Percentiles rank a stretch among this genome's conserved stretches.
Conservation (phyloP, 495 filamentous ascomycete species). For the Oidiodendron maius region DNA sequence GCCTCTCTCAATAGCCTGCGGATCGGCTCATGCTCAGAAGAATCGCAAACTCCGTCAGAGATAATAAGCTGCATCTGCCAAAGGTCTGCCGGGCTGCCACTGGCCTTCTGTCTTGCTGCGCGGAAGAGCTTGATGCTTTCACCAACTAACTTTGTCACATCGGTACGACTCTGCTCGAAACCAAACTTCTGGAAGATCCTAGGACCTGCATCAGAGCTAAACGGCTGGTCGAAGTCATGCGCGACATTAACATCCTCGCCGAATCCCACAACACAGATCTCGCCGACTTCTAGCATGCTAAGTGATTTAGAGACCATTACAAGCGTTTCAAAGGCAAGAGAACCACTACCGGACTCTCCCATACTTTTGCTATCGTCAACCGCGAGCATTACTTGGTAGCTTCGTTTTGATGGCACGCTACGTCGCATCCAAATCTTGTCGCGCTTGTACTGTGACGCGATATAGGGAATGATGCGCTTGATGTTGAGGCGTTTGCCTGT, state of each 20-base stretch:
- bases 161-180: slow-evolving; percentile 78
- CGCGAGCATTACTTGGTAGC: slow-evolving; percentile 94
- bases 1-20: slow-evolving; percentile 76
- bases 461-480: slow-evolving; percentile 98
- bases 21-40: slow-evolving; percentile 70
- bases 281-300: slow-evolving; percentile 86
- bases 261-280: slow-evolving; percentile 85
- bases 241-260: slow-evolving; percentile 81
- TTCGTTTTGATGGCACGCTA: slow-evolving; percentile 81
- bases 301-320: slow-evolving; percentile 81
- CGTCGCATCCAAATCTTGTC: slow-evolving; percentile 99
- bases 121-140: slow-evolving; percentile 77
- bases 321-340: slow-evolving; percentile 85
- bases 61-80: slow-evolving; percentile 95
- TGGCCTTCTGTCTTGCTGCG: slow-evolving; percentile 56
- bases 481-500: slow-evolving; percentile 98
- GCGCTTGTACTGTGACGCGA: slow-evolving; percentile 92
- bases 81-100: slow-evolving; percentile 64
- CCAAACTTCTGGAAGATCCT: slow-evolving; percentile 77
- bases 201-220: slow-evolving; percentile 76
- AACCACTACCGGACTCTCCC: slow-evolving; percentile 61
- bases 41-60: slow-evolving; percentile 85
- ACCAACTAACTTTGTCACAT: slow-evolving; percentile 72
- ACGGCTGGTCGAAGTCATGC: slow-evolving; percentile 79
- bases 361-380: slow-evolving; percentile 95